Evolutionary conservation across 164 flowering plant species (phyloP).

Genomic region (Buxus sempervirens): DNA sequence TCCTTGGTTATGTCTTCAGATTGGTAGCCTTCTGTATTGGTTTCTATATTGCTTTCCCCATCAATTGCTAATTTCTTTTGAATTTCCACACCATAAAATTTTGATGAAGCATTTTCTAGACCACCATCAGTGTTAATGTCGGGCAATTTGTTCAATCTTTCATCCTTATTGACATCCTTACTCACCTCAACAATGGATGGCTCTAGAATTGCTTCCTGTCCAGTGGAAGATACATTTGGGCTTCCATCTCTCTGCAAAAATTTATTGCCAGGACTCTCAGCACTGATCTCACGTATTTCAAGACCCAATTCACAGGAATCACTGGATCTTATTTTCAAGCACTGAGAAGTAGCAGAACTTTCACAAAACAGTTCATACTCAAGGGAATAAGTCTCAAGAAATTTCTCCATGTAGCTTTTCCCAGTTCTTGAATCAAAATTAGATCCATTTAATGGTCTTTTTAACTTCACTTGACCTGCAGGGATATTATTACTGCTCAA

Average conservation of each 20-base stretch:
- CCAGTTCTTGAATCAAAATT: conserved; percentile 43
- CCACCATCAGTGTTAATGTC: conserved; percentile 24
- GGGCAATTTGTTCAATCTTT: conserved; percentile 17
- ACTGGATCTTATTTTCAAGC: conserved; percentile 28
- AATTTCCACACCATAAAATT: conserved; percentile 17
- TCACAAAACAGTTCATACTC: conserved; percentile 41
- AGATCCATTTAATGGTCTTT: conserved; percentile 54
- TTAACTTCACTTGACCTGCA: conserved; percentile 62
- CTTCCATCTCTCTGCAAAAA: conserved; percentile 25
- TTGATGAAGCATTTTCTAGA: conserved; percentile 22
- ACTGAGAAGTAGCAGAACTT: conserved; percentile 25
- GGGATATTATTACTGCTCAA: conserved; percentile 45
- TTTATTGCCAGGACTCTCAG: conserved; percentile 33
- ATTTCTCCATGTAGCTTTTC: conserved; percentile 78
- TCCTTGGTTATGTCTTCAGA: conserved; percentile 78
- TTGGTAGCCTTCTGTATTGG: conserved; percentile 30
- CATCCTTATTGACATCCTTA: conserved; percentile 19
- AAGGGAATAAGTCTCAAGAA: conserved; percentile 46
- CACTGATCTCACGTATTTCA: conserved; percentile 47
- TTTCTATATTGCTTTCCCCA: conserved; percentile 31
- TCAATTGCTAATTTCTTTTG: conserved; percentile 38
- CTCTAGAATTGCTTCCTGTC: conserved; percentile 19
- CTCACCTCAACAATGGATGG: conserved; percentile 23
- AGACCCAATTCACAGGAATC: conserved; percentile 35
- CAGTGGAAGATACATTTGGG: conserved; percentile 31